Percentiles rank a stretch among this genome's conserved stretches.
phyloP scores from a whole-genome alignment of 2,329 filamentous ascomycete species.

The Dryadomyces sulphureus region DNA sequence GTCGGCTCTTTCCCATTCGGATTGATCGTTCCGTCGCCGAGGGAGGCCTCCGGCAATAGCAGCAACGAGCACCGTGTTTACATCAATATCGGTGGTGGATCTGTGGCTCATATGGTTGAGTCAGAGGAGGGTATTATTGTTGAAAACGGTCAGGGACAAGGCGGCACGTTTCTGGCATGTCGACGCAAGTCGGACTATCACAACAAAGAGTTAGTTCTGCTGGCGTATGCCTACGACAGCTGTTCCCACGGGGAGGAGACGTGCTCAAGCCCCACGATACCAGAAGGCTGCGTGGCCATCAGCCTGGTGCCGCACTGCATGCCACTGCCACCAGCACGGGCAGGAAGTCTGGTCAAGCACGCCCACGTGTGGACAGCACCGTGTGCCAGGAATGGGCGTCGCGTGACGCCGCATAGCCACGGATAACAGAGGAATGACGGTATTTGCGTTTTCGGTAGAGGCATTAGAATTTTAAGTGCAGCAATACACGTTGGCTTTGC shows the following conservation, averaged over 20 bases:
- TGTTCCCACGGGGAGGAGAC: neutral
- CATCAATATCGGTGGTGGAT: slow-evolving; percentile 23
- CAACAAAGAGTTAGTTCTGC: slow-evolving; percentile 19
- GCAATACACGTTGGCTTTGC: too few relatives aligned
- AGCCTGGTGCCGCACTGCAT: slow-evolving; percentile 29
- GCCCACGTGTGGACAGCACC: slow-evolving; percentile 20
- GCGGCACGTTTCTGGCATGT: slow-evolving; percentile 28
- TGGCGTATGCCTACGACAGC: slow-evolving; percentile 22
- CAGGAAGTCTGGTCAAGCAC: slow-evolving; percentile 23
- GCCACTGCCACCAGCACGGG: slow-evolving; percentile 17
- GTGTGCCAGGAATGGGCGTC: slow-evolving; percentile 26
- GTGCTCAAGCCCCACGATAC: slow-evolving; percentile 12
- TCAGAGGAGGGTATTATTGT: neutral
- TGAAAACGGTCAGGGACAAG: slow-evolving; percentile 9
- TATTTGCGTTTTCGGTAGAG: too few relatives aligned
- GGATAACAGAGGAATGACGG: neutral
- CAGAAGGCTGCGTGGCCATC: slow-evolving; percentile 26
- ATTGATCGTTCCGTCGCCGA: slow-evolving; percentile 16
- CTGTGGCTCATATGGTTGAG: neutral
- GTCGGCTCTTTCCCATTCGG: slow-evolving; percentile 22
- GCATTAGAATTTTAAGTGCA: too few relatives aligned
- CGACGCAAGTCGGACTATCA: slow-evolving; percentile 27
- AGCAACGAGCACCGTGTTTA: slow-evolving; percentile 15
- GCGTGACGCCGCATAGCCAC: neutral
- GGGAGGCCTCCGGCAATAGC: slow-evolving; percentile 1